A percentile compares a stretch with the other conserved stretches of the same genome.
Conservation (phyloP, 2,329 filamentous ascomycete species). For the Myriosclerotinia scirpicola region DNA sequence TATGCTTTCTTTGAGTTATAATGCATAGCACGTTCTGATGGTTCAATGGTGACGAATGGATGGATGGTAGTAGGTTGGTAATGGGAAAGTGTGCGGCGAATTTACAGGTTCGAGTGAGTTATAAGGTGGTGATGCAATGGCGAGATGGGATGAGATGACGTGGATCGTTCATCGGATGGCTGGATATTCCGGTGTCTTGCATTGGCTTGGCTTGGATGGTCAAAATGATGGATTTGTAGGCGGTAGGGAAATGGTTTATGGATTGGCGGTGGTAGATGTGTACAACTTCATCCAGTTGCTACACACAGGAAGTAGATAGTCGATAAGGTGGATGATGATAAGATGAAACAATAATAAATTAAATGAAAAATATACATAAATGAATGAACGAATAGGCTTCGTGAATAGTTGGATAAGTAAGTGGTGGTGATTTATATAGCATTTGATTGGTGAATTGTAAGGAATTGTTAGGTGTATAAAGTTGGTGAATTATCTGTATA, state of each 20-base stretch:
- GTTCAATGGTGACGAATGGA: constrained; percentile 2
- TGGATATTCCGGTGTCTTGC: constrained; percentile 16
- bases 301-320: not conserved
- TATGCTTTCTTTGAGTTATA: constrained; percentile 12
- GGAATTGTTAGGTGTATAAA: no score
- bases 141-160: not conserved
- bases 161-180: not conserved
- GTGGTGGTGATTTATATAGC: no score
- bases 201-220: not conserved
- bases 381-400: not conserved
- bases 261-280: not conserved
- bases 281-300: constrained; percentile 10
- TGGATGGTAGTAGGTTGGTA: constrained; percentile 8
- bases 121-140: not conserved
- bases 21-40: constrained; percentile 22
- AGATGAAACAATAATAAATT: not conserved
- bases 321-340: not conserved
- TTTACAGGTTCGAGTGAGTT: not conserved
- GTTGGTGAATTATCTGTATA: no score
- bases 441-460: no score
- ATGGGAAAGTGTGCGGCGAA: constrained; percentile 1
- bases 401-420: no score
- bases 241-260: not conserved
- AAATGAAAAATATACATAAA: not conserved
- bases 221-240: not conserved